Conservation (phyloP, 2,329 filamentous ascomycete species). For the Parastagonospora avenae region DNA sequence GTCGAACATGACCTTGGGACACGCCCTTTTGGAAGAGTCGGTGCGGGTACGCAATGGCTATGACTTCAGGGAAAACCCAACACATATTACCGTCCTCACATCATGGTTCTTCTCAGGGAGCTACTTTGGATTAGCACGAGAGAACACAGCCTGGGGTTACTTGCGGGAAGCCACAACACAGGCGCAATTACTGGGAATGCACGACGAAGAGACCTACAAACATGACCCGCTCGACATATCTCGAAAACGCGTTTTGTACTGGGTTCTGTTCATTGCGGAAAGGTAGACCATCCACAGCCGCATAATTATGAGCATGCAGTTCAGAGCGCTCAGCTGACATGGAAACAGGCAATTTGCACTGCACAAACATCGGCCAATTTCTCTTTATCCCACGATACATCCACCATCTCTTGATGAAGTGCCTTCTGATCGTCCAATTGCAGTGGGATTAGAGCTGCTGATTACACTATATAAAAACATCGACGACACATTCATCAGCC, state of each 20-base stretch:
- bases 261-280: slow-evolving; percentile 68
- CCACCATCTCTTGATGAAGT: slow-evolving; percentile 57
- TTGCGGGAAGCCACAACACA: slow-evolving; percentile 66
- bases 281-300: slow-evolving; percentile 45
- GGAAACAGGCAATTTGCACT: slow-evolving; percentile 64
- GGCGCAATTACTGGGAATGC: slow-evolving; percentile 63
- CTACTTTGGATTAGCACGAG: slow-evolving; percentile 66
- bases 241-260: slow-evolving; percentile 63
- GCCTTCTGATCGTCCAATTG: slow-evolving; percentile 59
- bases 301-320: background rate
- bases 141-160: slow-evolving; percentile 67
- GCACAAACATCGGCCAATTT: slow-evolving; percentile 67
- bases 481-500: slow-evolving; percentile 66
- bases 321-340: slow-evolving; percentile 4
- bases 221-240: slow-evolving; percentile 58
- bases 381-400: slow-evolving; percentile 63
- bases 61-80: slow-evolving; percentile 63
- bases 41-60: slow-evolving; percentile 61
- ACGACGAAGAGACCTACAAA: slow-evolving; percentile 62
- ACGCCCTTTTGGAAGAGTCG: slow-evolving; percentile 64
- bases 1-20: slow-evolving; percentile 54
- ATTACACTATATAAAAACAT: slow-evolving; percentile 67
- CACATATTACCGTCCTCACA: slow-evolving; percentile 63
- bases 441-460: slow-evolving; percentile 64
- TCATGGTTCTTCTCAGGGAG: slow-evolving; percentile 67